Conservation (phyloP, 2,329 filamentous ascomycete genomes). For the Colletotrichum tanaceti region DNA sequence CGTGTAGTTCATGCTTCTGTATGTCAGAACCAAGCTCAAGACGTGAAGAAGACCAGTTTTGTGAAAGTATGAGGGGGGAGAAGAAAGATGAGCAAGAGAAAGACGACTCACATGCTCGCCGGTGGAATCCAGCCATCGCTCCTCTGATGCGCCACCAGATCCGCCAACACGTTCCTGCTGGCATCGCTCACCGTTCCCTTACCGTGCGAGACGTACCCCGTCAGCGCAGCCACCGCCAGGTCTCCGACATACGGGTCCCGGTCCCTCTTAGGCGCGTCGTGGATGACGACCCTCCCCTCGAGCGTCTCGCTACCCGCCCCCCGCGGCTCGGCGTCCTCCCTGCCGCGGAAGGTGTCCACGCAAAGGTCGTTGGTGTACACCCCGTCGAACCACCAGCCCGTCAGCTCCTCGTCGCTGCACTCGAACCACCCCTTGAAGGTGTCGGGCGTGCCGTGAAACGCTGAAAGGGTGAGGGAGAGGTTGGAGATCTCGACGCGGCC, state of each 20-base stretch:
- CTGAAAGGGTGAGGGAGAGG: slow-evolving; percentile 57
- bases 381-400: slow-evolving; percentile 65
- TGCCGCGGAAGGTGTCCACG: slow-evolving; percentile 56
- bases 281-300: slow-evolving; percentile 58
- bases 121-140: slow-evolving; percentile 66
- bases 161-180: slow-evolving; percentile 60
- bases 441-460: slow-evolving; percentile 59
- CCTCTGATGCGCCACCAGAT: slow-evolving; percentile 61
- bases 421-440: slow-evolving; percentile 65
- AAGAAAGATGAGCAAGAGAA: background rate
- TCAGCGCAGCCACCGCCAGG: slow-evolving; percentile 60
- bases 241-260: slow-evolving; percentile 66
- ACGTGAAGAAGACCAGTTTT: background rate
- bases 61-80: too few relatives aligned
- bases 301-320: slow-evolving; percentile 56
- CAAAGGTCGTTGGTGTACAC: slow-evolving; percentile 64
- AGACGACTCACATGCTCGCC: slow-evolving; percentile 58
- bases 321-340: slow-evolving; percentile 62
- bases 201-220: slow-evolving; percentile 59
- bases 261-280: slow-evolving; percentile 64
- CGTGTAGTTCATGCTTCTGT: slow-evolving; percentile 56
- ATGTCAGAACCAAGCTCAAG: slow-evolving; percentile 3
- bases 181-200: slow-evolving; percentile 50
- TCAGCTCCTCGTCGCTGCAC: slow-evolving; percentile 61
- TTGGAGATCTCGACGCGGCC: slow-evolving; percentile 58